Evolutionary conservation across 2,329 filamentous ascomycete species (phyloP).

Genomic region (Botrytis aclada): DNA sequence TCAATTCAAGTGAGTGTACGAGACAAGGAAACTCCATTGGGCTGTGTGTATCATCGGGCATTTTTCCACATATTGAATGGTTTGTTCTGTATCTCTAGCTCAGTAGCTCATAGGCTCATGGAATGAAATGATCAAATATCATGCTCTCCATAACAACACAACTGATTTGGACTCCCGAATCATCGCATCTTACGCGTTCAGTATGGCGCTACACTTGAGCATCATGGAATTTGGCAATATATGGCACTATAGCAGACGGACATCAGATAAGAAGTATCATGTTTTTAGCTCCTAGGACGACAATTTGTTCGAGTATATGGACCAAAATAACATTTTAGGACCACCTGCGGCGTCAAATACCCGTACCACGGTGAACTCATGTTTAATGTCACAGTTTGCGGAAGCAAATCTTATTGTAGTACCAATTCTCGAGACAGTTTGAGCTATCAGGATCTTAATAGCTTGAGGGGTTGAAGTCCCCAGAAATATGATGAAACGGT

Average conservation of each 20-base stretch:
- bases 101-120: background rate
- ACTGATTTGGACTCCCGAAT: background rate
- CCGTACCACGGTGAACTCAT: background rate
- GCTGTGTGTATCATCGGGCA: background rate
- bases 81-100: background rate
- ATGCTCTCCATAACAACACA: background rate
- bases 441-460: background rate
- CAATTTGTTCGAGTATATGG: background rate
- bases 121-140: background rate
- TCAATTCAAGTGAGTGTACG: background rate
- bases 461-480: background rate
- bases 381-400: background rate
- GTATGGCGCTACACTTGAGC: background rate
- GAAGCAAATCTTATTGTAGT: background rate
- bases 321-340: background rate
- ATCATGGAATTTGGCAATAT: background rate
- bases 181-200: background rate
- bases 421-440: background rate
- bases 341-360: background rate
- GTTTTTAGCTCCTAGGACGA: background rate
- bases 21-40: background rate
- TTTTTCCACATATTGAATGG: background rate
- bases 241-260: background rate
- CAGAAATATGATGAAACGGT: background rate
- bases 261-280: background rate